These are phyloP conservation scores for Pleodorina starrii DNA, from an alignment of 139 green algal species.

Conservation along the genomic window DNA sequence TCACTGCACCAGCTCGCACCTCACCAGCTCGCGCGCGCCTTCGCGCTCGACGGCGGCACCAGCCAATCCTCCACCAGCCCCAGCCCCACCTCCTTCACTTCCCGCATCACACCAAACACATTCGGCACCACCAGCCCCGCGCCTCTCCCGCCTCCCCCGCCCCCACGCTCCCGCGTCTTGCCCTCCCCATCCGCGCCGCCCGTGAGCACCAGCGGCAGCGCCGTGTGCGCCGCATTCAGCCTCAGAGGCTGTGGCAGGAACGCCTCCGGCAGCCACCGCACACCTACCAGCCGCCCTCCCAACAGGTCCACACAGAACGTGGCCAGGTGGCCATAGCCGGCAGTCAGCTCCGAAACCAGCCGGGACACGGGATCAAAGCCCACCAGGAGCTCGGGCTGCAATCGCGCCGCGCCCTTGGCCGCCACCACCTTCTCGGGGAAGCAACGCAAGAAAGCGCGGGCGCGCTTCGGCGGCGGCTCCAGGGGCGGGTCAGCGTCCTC, in stretches of 20 bases:
- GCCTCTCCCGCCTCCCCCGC: not conserved
- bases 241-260: conserved; percentile 63
- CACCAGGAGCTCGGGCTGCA: conserved; percentile 83
- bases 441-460: conserved; percentile 58
- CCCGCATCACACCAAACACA: conserved; percentile 54
- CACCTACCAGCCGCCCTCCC: conserved; percentile 69
- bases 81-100: conserved; percentile 48
- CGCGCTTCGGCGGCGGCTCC: conserved; percentile 54
- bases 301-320: conserved; percentile 71
- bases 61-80: conserved; percentile 57
- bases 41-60: conserved; percentile 28
- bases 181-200: not conserved
- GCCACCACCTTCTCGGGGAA: conserved; percentile 65
- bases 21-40: conserved; percentile 12
- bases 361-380: conserved; percentile 81
- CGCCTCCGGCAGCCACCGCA: conserved; percentile 72
- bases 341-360: conserved; percentile 62
- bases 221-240: conserved; percentile 55
- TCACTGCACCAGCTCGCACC: not conserved
- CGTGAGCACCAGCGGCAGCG: conserved; percentile 41
- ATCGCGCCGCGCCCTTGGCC: conserved; percentile 44
- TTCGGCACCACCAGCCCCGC: conserved; percentile 45
- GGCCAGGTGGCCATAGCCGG: conserved; percentile 69
- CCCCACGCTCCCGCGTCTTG: not conserved
- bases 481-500: not conserved